phyloP scores from a whole-genome alignment of 2,329 filamentous ascomycete genomes.

The Fusarium setosum region DNA sequence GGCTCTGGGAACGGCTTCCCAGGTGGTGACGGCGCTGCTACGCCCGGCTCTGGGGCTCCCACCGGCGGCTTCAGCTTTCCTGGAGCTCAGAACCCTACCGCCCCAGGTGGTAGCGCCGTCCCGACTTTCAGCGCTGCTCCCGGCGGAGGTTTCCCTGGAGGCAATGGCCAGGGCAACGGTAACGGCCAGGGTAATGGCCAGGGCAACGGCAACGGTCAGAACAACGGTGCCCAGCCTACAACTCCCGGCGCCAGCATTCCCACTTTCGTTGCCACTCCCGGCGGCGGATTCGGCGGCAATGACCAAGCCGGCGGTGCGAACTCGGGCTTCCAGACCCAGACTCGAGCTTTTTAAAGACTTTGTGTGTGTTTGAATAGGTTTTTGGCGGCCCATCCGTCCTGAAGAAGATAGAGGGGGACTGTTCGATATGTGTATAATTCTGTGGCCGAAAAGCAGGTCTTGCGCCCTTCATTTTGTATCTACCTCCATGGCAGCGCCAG shows the following conservation, averaged over 20 bases:
- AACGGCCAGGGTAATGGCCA: too few species aligned
- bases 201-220: too few species aligned
- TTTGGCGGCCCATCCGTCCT: conserved; percentile 13
- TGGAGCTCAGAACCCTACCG: background rate
- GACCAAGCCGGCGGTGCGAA: conserved; percentile 1
- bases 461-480: conserved; percentile 43
- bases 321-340: conserved; percentile 24
- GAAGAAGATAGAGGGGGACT: conserved; percentile 28
- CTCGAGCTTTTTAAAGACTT: conserved; percentile 12
- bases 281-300: conserved; percentile 1
- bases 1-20: too few species aligned
- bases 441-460: conserved; percentile 41
- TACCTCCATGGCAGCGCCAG: conserved; percentile 48
- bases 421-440: conserved; percentile 36
- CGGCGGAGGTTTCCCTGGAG: conserved; percentile 12
- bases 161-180: background rate
- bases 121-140: conserved; percentile 31
- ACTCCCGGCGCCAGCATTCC: background rate
- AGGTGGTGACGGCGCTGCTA: too few species aligned
- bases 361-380: conserved; percentile 8
- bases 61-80: conserved; percentile 5
- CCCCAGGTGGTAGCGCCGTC: background rate
- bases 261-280: conserved; percentile 5
- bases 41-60: too few species aligned
- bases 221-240: too few species aligned